Evolutionary conservation across 1,284 basidiomycete genomes (phyloP).

Genomic region (Pholiota adiposa): DNA sequence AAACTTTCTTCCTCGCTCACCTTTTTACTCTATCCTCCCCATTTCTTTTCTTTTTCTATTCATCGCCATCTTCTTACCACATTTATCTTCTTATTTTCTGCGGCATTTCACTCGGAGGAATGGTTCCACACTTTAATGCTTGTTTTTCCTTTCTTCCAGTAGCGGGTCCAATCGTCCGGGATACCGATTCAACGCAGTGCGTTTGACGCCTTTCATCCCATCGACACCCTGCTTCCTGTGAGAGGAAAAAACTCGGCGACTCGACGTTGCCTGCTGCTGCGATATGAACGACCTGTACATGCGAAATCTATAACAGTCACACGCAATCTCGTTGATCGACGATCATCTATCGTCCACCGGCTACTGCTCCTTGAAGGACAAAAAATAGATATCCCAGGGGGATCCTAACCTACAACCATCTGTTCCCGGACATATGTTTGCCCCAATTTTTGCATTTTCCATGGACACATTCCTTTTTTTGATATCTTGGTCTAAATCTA

Average conservation of each 20-base stretch:
- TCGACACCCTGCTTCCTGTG: constrained; percentile 30
- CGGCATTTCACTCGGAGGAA: constrained; percentile 36
- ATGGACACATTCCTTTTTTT: constrained; percentile 19
- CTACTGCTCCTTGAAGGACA: constrained; percentile 27
- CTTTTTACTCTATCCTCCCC: constrained; percentile 26
- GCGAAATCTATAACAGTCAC: constrained; percentile 30
- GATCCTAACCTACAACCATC: constrained; percentile 29
- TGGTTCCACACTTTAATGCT: constrained; percentile 20
- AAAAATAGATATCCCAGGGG: constrained; percentile 34
- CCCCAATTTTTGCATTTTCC: constrained; percentile 22
- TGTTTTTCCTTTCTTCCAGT: constrained; percentile 4
- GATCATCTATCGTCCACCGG: constrained; percentile 24
- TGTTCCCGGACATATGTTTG: constrained; percentile 23
- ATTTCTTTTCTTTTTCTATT: constrained; percentile 29
- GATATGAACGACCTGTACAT: constrained; percentile 19
- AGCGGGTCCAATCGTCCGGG: constrained; percentile 27
- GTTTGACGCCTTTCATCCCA: constrained; percentile 16
- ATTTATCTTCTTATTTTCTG: constrained; percentile 34
- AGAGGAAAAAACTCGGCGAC: constrained; percentile 21
- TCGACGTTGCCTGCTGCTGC: constrained; percentile 22
- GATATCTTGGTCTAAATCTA: constrained; percentile 30
- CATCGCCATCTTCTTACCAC: constrained; percentile 35
- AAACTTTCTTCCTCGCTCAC: constrained; percentile 25
- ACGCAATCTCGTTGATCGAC: constrained; percentile 40
- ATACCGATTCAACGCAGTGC: constrained; percentile 36